Evolutionary conservation across 129 eudicot genomes (phyloP), one percentile per base, ranked within the genome.

Genomic region (Chrysanthemum seticuspe): DNA sequence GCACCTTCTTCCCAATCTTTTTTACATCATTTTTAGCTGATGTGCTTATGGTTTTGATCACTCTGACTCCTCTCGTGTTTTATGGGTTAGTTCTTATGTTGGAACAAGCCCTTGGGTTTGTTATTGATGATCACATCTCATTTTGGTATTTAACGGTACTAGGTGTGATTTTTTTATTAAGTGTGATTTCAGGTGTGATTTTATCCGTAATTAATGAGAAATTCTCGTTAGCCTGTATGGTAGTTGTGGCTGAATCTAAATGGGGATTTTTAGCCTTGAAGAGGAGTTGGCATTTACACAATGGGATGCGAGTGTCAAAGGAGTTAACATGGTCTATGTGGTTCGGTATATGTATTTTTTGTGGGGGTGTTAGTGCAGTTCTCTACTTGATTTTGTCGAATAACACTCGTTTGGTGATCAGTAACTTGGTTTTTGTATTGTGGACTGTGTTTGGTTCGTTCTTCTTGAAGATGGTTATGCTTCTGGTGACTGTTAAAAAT

Each of bases 241-340:
- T 89, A 10, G 85, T 78, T 10, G 87, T 87, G 25, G 85, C 65
- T 0, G 93, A 89, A 40, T 80, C 85, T 0, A 78, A 78, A 73
- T 84, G 88, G 92, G 92, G 96, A 13, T 52, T 74, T 40, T 62
- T 67, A 34, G 71, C 91, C 4, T 47, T 89, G 77, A 34, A 40
- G 70, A 62, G 91, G 49, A 89, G 96, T 29, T 27, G 80, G 4
- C 64, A 63, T 56, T 74, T 86, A 65, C 48, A 89, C 15, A 14
- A 51, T 3, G 56, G 13, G 3, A 10, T 9, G 11, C 4, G 14
- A 50, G 0, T 14, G 14, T 11, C 10, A 1, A 51, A 31, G 36
- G 36, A 0, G 6, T 31, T 31, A 31, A 5, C 36, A 31, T 31
- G 89, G 74, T 56, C 65, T 40, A 70, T 23, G 78, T 82, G 29